These are phyloP conservation scores for Hypoxylon fragiforme DNA, from an alignment of 495 filamentous ascomycete species.

Conservation along the genomic window DNA sequence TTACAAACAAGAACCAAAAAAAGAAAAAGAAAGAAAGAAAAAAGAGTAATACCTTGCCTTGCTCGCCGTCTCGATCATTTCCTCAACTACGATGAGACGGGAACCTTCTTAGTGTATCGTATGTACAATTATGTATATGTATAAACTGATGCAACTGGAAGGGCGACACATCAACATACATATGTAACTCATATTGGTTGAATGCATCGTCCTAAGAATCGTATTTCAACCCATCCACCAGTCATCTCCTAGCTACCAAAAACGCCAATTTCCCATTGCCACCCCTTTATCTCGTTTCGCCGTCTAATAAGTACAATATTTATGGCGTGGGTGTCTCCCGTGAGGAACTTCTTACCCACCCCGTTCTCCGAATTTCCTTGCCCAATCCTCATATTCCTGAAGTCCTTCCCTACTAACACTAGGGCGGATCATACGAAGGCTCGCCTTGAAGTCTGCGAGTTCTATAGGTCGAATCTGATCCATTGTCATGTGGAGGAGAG, in stretches of 20 bases:
- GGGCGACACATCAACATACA: slow-evolving; percentile 12
- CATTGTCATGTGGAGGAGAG: slow-evolving; percentile 84
- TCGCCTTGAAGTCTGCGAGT: slow-evolving; percentile 81
- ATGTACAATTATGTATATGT: slow-evolving; percentile 26
- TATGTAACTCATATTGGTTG: slow-evolving; percentile 21
- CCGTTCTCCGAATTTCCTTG: slow-evolving; percentile 86
- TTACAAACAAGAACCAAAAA: too few relatives aligned
- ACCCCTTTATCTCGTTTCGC: neutral
- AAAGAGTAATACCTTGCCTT: too few relatives aligned
- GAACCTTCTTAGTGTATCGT: too few relatives aligned
- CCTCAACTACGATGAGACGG: too few relatives aligned
- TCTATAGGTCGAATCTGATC: slow-evolving; percentile 90
- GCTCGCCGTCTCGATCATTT: neutral
- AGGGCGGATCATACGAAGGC: slow-evolving; percentile 82
- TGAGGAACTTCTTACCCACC: slow-evolving; percentile 62
- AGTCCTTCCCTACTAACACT: slow-evolving; percentile 87
- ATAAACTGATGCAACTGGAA: slow-evolving; percentile 1
- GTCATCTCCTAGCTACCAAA: neutral
- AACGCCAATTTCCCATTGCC: slow-evolving; percentile 5
- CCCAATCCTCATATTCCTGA: slow-evolving; percentile 91
- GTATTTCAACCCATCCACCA: slow-evolving; percentile 23
- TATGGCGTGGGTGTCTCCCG: neutral
- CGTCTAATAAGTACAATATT: too few relatives aligned
- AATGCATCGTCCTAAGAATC: slow-evolving; percentile 19
- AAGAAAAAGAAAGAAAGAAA: too few relatives aligned